Base-by-base conservation (phyloP, 257 asterid species). In the Gentiana macrophylla region DNA sequence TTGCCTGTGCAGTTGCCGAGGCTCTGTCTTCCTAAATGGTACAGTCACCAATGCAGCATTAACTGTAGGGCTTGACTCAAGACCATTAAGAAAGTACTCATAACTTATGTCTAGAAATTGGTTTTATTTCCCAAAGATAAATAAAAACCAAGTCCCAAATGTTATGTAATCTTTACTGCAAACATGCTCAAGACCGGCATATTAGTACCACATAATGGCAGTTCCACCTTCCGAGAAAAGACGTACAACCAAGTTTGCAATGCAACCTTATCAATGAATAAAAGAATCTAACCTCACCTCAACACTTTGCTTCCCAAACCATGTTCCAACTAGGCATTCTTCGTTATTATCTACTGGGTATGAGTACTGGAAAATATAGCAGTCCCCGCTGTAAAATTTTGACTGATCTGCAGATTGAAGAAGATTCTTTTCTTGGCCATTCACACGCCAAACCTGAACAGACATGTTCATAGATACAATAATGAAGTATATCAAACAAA, bases 311-410 rank as follows among this genome's bases (percentile, higher is more conserved):
- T 80, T 86, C 49, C 99, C 99, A 37, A 89, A 72, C 99, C 99
- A 93, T 35, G 99, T 93, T 66, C 99, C 99, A 12, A 93, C 76
- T 32, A 93, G 82, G 62, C 70, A 72, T 53, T 93, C 99, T 59
- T 93, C 99, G 45, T 77, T 93, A 54, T 84, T 96, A 53, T 93
- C 97, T 62, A 94, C 99, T 5, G 99, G 77, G 74, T 82, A 93
- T 62, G 95, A 76, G 76, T 93, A 93, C 57, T 89, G 94, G 63
- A 86, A 89, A 67, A 93, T 80, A 67, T 79, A 93, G 68, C 96
- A 93, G 74, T 93, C 99, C 69, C 99, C 99, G 76, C 94, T 74
- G 62, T 86, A 89, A 63, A 93, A 93, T 67, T 86, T 93, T 58
- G 94, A 83, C 80, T 86, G 96, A 50, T 89, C 94, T 9, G 86